Evolutionary conservation across 2,329 filamentous ascomycete genomes (phyloP), one percentile per base, ranked within the genome.

Genomic region (Fusarium clavum): DNA sequence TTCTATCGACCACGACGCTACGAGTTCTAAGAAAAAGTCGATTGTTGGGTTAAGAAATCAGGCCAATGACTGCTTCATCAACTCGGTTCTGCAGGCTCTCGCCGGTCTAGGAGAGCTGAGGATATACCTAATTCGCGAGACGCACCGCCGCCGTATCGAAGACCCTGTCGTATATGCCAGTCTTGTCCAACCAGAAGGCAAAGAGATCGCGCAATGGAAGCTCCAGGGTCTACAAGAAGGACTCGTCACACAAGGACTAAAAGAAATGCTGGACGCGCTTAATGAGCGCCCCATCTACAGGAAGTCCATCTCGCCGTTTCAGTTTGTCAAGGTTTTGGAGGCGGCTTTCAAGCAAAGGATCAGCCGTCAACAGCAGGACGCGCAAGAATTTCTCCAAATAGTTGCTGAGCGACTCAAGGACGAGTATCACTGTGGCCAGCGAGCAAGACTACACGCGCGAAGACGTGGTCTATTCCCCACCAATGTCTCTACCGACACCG

Each of bases 11-110:
- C 90, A 91, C 77, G 92, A 96, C 60, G 87, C 90, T 66, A 88
- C 87, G 58, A 82, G 82, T 46, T 82, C 82, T 44, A 90, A 92
- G 73, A 96, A 94, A 81, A 95, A 93, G 77, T 92, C 93, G 63
- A 93, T 97, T 45, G 94, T 98, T 58, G 96, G 96, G 41, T 86
- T 98, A 60, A 85, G 86, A 56, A 99, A 99, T 80, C 90, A 93
- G 11, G 96, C 95, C 73, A 99, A 99, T 81, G 96, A 96, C 80
- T 96, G 93, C 83, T 96, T 95, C 81, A 98, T 98, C 83, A 99
- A 99, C 81, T 97, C 94, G 25, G 92, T 97, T 22, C 88, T 99
- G 38, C 96, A 99, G 83, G 94, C 94, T 10, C 86, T 99, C 45
- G 95, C 96, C 16, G 96, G 96, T 5, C 85, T 98, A 32, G 92